phyloP scores from a whole-genome alignment of 2,329 filamentous ascomycete species.

The Ophiocordyceps australis region DNA sequence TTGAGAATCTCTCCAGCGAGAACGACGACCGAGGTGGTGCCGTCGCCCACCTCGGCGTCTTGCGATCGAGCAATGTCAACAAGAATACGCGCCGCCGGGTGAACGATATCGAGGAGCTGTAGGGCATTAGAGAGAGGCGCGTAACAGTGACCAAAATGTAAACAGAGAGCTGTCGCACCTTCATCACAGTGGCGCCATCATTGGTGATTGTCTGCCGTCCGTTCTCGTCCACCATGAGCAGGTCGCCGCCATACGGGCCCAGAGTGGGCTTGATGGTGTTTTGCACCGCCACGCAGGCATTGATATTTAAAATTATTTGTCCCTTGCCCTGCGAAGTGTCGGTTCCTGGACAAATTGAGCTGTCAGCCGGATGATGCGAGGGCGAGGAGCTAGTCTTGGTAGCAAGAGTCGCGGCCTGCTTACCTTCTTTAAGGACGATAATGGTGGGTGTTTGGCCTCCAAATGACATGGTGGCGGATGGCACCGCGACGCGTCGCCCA shows the following conservation, averaged over 20 bases:
- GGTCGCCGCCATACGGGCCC: slow-evolving; percentile 89
- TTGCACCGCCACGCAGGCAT: slow-evolving; percentile 92
- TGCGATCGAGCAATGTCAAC: slow-evolving; percentile 97
- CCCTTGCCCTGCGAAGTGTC: slow-evolving; percentile 94
- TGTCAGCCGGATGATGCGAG: background rate
- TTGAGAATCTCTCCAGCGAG: slow-evolving; percentile 95
- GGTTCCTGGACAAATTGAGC: slow-evolving; percentile 44
- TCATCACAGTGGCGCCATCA: slow-evolving; percentile 98
- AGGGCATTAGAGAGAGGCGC: background rate
- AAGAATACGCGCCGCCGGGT: slow-evolving; percentile 90
- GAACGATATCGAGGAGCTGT: slow-evolving; percentile 91
- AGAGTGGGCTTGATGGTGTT: slow-evolving; percentile 89
- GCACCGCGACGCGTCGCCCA: slow-evolving; percentile 15
- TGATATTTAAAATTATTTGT: slow-evolving; percentile 95
- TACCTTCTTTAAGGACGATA: slow-evolving; percentile 93
- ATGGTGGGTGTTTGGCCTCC: slow-evolving; percentile 95
- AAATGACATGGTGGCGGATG: slow-evolving; percentile 61
- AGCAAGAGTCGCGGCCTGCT: slow-evolving; percentile 14
- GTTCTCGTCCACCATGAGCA: slow-evolving; percentile 90
- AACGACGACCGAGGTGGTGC: slow-evolving; percentile 93
- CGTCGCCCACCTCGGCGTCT: slow-evolving; percentile 96
- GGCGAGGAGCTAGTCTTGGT: slow-evolving; percentile 11
- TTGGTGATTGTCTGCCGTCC: slow-evolving; percentile 96
- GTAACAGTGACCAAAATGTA: slow-evolving; percentile 17
- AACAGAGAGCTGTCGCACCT: too few relatives aligned